Evolutionary conservation across 2,329 filamentous ascomycete species (phyloP).

Genomic region (Orbilia javanica): DNA sequence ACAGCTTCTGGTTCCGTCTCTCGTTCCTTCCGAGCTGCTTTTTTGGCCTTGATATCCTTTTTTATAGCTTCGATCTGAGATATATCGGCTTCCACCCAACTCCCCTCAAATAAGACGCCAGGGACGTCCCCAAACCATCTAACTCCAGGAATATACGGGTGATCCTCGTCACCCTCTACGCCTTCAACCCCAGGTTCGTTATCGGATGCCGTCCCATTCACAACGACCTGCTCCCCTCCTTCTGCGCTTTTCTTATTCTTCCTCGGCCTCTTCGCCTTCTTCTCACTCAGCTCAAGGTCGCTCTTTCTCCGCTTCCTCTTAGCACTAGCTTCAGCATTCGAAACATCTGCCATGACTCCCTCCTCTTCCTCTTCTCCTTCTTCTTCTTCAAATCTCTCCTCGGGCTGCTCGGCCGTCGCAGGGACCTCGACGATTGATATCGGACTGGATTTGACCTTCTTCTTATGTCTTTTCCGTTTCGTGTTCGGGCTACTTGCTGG

Average conservation of each 20-base stretch:
- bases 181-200: neutral
- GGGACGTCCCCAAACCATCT: constrained; percentile 4
- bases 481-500: neutral
- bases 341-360: neutral
- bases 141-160: neutral
- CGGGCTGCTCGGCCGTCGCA: constrained; percentile 19
- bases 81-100: neutral
- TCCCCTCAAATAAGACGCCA: neutral
- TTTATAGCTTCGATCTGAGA: neutral
- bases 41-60: neutral
- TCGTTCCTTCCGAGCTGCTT: neutral
- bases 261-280: constrained; percentile 9
- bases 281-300: constrained; percentile 11
- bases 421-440: constrained; percentile 27
- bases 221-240: neutral
- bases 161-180: neutral
- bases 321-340: neutral
- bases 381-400: neutral
- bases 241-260: neutral
- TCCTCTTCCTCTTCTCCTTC: constrained; percentile 11
- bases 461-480: constrained; percentile 32
- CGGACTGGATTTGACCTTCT: neutral
- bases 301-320: constrained; percentile 42
- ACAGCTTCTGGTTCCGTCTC: neutral
- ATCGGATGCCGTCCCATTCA: neutral